Evolutionary conservation across 768 basidiomycete species (phyloP), one percentile per base, ranked within the genome.

Genomic region (Daedaleopsis nitida): DNA sequence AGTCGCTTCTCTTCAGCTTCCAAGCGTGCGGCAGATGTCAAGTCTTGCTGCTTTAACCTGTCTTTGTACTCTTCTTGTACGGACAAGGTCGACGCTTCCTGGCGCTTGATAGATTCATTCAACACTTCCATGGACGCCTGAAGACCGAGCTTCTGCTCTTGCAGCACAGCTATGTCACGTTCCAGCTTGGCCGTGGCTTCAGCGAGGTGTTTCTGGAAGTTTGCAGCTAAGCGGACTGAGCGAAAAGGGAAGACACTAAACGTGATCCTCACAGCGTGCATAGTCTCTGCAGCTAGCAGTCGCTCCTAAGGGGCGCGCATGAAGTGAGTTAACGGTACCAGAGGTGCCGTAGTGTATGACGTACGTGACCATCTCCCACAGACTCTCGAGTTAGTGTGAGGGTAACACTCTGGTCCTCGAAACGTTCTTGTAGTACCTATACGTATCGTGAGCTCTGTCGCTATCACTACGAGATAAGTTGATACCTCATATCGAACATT

Each of bases 341-440:
- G 38, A 7, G 57, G 42, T 21, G 60, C 58, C 49, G 27, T 17
- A 39, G 10, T 16, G 3, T 6, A 52, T 51, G n/a, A 23, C 49
- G 32, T 66, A 80, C 82, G 71, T 83, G 85, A 13, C 83, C 63
- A 66, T 87, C 83, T 2, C 78, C 83, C 19, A 78, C 70, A 6
- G 81, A 75, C 60, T 88, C 86, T 65, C 83, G 85, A 8, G 82
- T 78, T 23, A 86, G 70, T 24, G 79, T 77, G 50, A 86, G 70
- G 1, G 83, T 82, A 7, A 82, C 73, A 1, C 78, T 70, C 63
- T 87, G 86, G 16, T 84, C 80, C 13, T 88, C 86, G 55, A 82
- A 83, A 24, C 85, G 80, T 56, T 88, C 85, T 66, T 87, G 82
- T 16, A 86, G 73, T 39, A 78, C 70, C 80, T 84, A 24, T 17